phyloP scores from a whole-genome alignment of 805 yeast species.

The Candida argentea region DNA sequence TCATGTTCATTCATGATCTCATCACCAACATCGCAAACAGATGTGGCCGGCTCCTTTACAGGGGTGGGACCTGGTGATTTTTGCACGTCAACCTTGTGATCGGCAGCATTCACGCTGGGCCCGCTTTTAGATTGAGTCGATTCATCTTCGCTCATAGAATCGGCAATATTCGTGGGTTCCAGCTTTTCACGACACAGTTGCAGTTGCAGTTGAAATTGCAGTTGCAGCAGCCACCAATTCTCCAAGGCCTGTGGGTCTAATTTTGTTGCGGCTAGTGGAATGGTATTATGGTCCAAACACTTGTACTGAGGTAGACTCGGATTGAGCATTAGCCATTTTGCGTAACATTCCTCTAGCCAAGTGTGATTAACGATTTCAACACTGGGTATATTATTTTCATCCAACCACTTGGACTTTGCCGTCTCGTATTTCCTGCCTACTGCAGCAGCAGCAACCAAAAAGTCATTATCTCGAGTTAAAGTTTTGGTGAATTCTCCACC shows the following conservation, averaged over 20 bases:
- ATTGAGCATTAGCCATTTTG: constrained; percentile 46
- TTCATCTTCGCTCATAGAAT: constrained; percentile 18
- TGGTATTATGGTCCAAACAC: constrained; percentile 31
- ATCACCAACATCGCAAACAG: no score
- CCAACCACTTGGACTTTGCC: constrained; percentile 52
- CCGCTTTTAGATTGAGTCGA: constrained; percentile 5
- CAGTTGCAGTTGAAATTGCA: constrained; percentile 2
- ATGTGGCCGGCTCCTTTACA: no score
- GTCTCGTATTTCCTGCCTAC: constrained; percentile 69
- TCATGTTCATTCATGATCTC: no score
- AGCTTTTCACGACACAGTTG: constrained; percentile 1
- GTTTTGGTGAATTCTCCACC: constrained; percentile 75
- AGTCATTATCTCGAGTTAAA: constrained; percentile 56
- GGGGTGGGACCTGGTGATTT: constrained; percentile 1
- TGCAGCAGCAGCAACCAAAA: constrained; percentile 57
- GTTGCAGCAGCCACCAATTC: constrained; percentile 21
- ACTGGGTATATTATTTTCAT: constrained; percentile 12
- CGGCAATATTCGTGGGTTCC: constrained; percentile 15
- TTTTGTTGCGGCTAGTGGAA: constrained; percentile 42
- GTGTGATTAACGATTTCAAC: constrained; percentile 62
- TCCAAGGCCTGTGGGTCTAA: constrained; percentile 32
- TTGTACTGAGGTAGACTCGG: constrained; percentile 36
- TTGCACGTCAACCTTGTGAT: constrained; percentile 5
- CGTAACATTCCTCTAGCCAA: constrained; percentile 81
- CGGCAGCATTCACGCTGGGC: constrained; percentile 4